phyloP scores from a whole-genome alignment of 176 grass and related monocot species.

The Coix lacrymajobi region DNA sequence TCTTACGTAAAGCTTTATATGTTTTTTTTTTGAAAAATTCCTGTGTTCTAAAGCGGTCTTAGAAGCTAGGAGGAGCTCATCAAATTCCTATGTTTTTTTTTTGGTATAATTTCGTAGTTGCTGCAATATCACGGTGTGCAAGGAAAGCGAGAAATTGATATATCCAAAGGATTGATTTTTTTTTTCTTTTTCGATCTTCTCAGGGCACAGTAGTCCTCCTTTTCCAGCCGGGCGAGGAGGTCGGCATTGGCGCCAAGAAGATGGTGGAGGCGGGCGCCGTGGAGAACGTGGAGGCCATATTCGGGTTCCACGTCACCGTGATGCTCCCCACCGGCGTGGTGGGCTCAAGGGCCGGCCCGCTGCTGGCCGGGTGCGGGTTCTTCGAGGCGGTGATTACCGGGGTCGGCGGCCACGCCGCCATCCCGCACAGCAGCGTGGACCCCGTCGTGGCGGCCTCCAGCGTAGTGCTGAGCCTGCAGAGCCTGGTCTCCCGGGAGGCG shows the following conservation, averaged over 20 bases:
- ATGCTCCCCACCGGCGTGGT: constrained; percentile 51
- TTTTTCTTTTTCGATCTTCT: not conserved
- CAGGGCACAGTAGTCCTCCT: constrained; percentile 83
- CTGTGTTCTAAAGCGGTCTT: no score
- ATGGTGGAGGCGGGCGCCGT: constrained; percentile 74
- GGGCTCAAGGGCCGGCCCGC: constrained; percentile 57
- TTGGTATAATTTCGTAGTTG: not conserved
- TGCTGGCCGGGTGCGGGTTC: constrained; percentile 84
- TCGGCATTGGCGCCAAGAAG: constrained; percentile 67
- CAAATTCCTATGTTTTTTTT: no score
- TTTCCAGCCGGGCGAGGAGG: constrained; percentile 95
- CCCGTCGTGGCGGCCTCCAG: constrained; percentile 77
- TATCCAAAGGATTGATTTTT: not conserved
- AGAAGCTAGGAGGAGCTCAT: no score
- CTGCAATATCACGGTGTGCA: not conserved
- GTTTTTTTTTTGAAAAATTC: no score
- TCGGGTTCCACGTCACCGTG: constrained; percentile 60
- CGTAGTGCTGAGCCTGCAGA: constrained; percentile 82
- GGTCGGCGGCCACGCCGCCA: constrained; percentile 75
- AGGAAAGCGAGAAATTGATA: not conserved
- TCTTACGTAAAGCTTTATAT: no score
- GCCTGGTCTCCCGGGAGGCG: constrained; percentile 84
- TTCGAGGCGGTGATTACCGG: constrained; percentile 89
- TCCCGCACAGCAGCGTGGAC: constrained; percentile 65
- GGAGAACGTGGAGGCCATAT: constrained; percentile 82